Evolutionary conservation across 140 eudicot species (phyloP).

Genomic region (Anethum foeniculum): DNA sequence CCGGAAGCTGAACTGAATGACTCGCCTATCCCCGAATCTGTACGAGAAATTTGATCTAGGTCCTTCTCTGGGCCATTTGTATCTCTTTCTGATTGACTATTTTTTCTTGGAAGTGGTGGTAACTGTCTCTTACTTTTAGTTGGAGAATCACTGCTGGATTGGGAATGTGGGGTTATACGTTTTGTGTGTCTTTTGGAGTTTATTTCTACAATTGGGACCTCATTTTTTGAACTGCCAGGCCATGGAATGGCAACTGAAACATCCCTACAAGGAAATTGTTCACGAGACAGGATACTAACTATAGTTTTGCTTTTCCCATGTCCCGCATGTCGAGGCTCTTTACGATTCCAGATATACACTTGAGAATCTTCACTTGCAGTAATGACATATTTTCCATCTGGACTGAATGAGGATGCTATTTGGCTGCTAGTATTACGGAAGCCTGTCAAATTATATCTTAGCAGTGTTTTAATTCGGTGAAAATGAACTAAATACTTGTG

Average conservation of each 20-base stretch:
- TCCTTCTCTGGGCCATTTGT: slow-evolving; percentile 32
- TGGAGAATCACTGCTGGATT: slow-evolving; percentile 19
- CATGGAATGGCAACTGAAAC: slow-evolving; percentile 77
- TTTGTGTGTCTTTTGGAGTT: slow-evolving; percentile 48
- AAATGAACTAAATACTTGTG: background rate
- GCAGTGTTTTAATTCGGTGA: background rate
- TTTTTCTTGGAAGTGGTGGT: slow-evolving; percentile 65
- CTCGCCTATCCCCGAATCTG: slow-evolving; percentile 39
- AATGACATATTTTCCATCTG: slow-evolving; percentile 62
- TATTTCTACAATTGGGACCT: slow-evolving; percentile 45
- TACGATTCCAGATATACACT: slow-evolving; percentile 78
- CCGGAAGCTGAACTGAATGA: slow-evolving; percentile 23
- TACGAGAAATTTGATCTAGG: slow-evolving; percentile 22
- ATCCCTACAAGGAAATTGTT: slow-evolving; percentile 67
- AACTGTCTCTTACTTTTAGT: slow-evolving; percentile 35
- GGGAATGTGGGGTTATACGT: slow-evolving; percentile 20
- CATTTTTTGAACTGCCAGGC: slow-evolving; percentile 44
- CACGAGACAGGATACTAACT: slow-evolving; percentile 39
- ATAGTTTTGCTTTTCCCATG: slow-evolving; percentile 32
- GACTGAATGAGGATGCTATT: slow-evolving; percentile 63
- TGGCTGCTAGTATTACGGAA: slow-evolving; percentile 76
- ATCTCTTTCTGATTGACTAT: slow-evolving; percentile 24
- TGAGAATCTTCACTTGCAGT: slow-evolving; percentile 88
- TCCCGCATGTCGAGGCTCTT: slow-evolving; percentile 37
- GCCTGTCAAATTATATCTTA: slow-evolving; percentile 36